phyloP scores from a whole-genome alignment of 495 filamentous ascomycete genomes.

The Cercophora sp. region DNA sequence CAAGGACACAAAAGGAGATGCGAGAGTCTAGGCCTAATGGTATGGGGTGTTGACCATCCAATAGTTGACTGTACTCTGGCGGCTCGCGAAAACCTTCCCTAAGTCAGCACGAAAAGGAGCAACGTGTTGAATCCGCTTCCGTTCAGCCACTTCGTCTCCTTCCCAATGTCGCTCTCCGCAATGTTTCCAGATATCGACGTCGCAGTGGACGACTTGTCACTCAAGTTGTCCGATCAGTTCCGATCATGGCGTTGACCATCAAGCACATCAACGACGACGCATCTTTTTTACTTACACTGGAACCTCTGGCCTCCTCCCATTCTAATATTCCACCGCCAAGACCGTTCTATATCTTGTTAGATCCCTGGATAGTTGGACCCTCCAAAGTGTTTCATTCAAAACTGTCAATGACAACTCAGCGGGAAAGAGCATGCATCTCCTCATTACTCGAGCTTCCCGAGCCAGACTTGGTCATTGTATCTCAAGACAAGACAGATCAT shows the following conservation, averaged over 20 bases:
- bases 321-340: constrained; percentile 32
- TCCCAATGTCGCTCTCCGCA: no score
- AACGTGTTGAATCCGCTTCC: neutral
- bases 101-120: neutral
- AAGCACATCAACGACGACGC: constrained; percentile 67
- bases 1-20: no score
- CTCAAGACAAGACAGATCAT: constrained; percentile 68
- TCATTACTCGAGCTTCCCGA: constrained; percentile 57
- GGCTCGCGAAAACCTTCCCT: neutral
- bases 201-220: no score
- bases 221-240: neutral
- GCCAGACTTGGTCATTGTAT: constrained; percentile 63
- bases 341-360: constrained; percentile 62
- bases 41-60: no score
- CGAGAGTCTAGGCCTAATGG: no score
- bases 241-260: constrained; percentile 59
- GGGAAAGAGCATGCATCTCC: constrained; percentile 49
- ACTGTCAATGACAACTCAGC: constrained; percentile 56
- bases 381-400: constrained; percentile 58
- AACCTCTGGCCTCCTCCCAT: constrained; percentile 39
- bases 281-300: constrained; percentile 64
- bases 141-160: neutral
- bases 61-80: neutral
- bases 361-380: constrained; percentile 66
- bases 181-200: no score